Evolutionary conservation across 148 eudicot species (phyloP), one percentile per base, ranked within the genome.

Genomic region (Vaccinium darrowii): DNA sequence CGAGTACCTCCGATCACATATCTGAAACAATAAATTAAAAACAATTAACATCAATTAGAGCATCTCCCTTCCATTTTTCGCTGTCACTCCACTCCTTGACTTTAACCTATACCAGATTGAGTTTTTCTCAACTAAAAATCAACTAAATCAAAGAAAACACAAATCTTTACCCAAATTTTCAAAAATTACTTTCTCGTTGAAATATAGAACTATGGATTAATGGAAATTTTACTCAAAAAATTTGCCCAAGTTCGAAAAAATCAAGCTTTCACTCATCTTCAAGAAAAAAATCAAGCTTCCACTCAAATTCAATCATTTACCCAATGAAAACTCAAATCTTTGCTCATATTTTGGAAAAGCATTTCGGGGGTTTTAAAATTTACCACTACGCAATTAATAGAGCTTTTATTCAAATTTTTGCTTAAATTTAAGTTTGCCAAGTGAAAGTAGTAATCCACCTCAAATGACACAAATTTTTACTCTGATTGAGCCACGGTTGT

Each of bases 1-100:
- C 54, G 97, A 94, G 74, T 91, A 86, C 33, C 88, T 87, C 89
- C 82, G 84, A 89, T 92, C 97, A 87, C 97, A 94, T 11, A 90
- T 86, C 97, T 93, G 88, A 50, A 87, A 86, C 50, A 67, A 82
- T 27, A 67, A 67, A 25, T 27, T 67, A 10, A 27, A 27, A 30
- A 1, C 36, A 69, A 30, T 27, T 69, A 54, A 43, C 76, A 63
- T 5, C 19, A 67, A 81, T 7, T 8, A 33, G 39, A 69, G 18
- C 25, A 33, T 21, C 14, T 27, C 39, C 49, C 51, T 69, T 11
- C 1, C 74, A 36, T 36, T 36, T 36, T 36, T 36, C 3, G 14
- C 74, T 4, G 13, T 33, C 21, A 67, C 27, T 8, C 49, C 21
- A 57, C 23, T 52, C 52, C 57, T 5, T 9, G 72, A 65, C 33